Conservation (phyloP, 805 yeast genomes). For the Candida tallmaniae region DNA sequence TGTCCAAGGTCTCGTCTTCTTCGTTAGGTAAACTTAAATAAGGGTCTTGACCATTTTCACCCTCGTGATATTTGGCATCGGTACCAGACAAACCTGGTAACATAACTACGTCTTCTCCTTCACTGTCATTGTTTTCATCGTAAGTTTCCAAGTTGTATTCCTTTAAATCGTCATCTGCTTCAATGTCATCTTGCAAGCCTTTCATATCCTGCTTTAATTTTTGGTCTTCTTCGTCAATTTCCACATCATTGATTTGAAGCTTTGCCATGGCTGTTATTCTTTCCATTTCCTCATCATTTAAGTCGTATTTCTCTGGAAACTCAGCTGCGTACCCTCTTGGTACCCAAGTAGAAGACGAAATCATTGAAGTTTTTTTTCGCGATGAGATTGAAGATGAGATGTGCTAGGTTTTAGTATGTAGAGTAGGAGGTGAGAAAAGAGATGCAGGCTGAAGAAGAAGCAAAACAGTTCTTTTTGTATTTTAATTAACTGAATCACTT, state of each 20-base stretch:
- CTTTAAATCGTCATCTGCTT: constrained; percentile 77
- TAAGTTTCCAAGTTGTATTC: constrained; percentile 85
- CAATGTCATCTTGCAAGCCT: constrained; percentile 47
- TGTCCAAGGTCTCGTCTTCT: constrained; percentile 68
- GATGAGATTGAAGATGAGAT: too few species aligned
- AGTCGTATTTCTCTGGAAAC: constrained; percentile 82
- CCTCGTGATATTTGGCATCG: constrained; percentile 53
- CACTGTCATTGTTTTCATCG: constrained; percentile 58
- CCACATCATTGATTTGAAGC: constrained; percentile 71
- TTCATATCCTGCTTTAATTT: constrained; percentile 1
- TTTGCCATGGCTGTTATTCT: constrained; percentile 84
- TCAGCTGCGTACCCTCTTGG: constrained; percentile 95
- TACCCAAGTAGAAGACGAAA: constrained; percentile 92
- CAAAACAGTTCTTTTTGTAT: too few species aligned
- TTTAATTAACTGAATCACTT: too few species aligned
- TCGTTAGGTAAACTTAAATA: constrained; percentile 61
- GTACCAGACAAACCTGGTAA: constrained; percentile 65
- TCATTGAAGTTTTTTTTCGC: constrained; percentile 43
- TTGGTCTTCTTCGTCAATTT: constrained; percentile 42
- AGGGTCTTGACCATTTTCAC: constrained; percentile 49
- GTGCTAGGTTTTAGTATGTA: too few species aligned
- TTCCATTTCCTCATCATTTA: constrained; percentile 89
- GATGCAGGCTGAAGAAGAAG: too few species aligned
- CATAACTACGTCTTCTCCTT: constrained; percentile 60
- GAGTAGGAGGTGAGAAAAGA: too few species aligned